Base-by-base conservation (phyloP, 768 basidiomycete species). In the Baorangia bicolor region DNA sequence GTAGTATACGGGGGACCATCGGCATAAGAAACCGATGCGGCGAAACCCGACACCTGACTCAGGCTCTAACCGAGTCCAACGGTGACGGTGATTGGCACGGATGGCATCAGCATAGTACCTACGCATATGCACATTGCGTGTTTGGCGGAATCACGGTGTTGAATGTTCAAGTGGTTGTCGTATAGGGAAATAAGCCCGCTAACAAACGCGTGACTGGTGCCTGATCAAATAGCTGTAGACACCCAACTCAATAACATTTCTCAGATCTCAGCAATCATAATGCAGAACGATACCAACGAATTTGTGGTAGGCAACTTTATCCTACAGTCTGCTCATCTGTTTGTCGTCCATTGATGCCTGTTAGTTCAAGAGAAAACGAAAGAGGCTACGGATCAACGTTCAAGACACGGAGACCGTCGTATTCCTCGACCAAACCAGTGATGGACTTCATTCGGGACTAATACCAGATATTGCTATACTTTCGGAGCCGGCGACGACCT, bases 351-450 rank as follows among this genome's bases (percentile, higher is more conserved):
- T 25, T 57, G 23, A 57, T 31, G 12, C 3, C 23, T n/a, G 13
- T 27, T 34, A 69, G 68, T 62, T 69, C 34, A 70, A 12, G 59
- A 68, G 66, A 57, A 69, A 35, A 49, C 60, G 68, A 23, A 69
- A 61, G 47, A 68, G 68, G 30, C n/a, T 49, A 13, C 57, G n/a
- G 8, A 48, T 46, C 35, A 31, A 49, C n/a, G 16, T 28, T 33
- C 50, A 34, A 38, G 59, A 54, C 37, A 5, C 27, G 10, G 55
- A 49, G 41, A 9, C 43, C 9, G 35, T 13, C 20, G 2, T 13
- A 34, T 14, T 47, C 28, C 37, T 50, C 34, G 31, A 31, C 13
- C 44, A 49, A 51, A 23, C 28, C 3, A 45, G 14, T 3, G 49
- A 57, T 14, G 28, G 5, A n/a, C 39, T 20, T 16, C 30, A 45